These are phyloP conservation scores for Aspergillus felis DNA, from an alignment of 2,329 filamentous ascomycete genomes.

Conservation along the genomic window DNA sequence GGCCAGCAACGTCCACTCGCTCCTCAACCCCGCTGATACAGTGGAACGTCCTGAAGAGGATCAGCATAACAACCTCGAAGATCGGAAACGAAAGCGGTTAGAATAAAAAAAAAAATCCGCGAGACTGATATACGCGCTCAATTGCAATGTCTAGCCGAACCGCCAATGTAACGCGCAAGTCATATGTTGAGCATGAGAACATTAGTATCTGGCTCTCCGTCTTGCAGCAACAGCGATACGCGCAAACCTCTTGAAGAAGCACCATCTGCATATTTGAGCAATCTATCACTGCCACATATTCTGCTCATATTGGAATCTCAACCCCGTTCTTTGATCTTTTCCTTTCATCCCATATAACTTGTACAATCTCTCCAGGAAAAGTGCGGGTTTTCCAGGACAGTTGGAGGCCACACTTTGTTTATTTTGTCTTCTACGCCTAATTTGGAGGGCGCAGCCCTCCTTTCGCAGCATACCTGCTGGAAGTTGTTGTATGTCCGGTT, in stretches of 20 bases:
- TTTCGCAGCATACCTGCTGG: constrained; percentile 1
- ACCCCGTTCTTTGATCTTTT: constrained; percentile 4
- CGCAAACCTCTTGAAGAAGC: neutral
- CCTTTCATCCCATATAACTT: constrained; percentile 5
- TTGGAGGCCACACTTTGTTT: constrained; percentile 6
- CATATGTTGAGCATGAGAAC: neutral
- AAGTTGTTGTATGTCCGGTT: neutral
- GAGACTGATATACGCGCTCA: neutral
- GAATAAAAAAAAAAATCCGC: constrained; percentile 31
- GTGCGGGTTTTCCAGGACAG: neutral
- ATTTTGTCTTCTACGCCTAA: neutral
- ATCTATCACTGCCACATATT: neutral
- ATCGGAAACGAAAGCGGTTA: constrained; percentile 59
- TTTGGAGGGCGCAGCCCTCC: neutral
- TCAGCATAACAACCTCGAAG: constrained; percentile 50
- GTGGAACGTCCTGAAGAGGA: constrained; percentile 64
- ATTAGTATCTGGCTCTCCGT: neutral
- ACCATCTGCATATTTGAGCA: constrained; percentile 4
- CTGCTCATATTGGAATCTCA: constrained; percentile 3
- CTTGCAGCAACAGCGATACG: neutral
- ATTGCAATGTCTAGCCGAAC: constrained; percentile 3
- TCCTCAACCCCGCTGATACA: constrained; percentile 66
- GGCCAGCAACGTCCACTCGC: constrained; percentile 65
- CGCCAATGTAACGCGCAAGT: constrained; percentile 10
- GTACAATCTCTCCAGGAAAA: constrained; percentile 10